These are phyloP conservation scores for Kwoniella sp. DNA, from an alignment of 768 basidiomycete genomes.

Conservation along the genomic window DNA sequence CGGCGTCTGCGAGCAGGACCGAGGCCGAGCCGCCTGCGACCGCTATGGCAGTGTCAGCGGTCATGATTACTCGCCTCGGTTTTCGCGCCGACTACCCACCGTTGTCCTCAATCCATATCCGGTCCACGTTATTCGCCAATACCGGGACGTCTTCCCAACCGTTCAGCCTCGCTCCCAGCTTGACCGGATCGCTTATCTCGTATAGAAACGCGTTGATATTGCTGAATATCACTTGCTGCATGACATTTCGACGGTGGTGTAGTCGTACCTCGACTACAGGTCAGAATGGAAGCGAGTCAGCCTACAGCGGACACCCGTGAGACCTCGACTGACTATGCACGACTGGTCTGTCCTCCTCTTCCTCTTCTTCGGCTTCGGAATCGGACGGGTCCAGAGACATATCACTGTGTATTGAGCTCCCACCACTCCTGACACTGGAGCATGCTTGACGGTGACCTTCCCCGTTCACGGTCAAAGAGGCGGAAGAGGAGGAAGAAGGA, in stretches of 20 bases:
- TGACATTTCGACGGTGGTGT: neutral
- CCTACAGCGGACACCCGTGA: too few species aligned
- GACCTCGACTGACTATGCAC: conserved; percentile 8
- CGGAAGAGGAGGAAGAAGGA: too few species aligned
- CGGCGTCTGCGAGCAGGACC: neutral
- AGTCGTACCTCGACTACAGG: conserved; percentile 5
- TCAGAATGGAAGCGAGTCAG: neutral
- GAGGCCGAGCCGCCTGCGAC: neutral
- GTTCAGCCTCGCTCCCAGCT: conserved; percentile 59
- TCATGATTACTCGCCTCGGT: neutral
- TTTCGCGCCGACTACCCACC: conserved; percentile 39
- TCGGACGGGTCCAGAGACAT: too few species aligned
- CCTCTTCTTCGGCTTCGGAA: neutral
- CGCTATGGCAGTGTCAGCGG: neutral
- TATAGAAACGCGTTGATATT: neutral
- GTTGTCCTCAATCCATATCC: conserved; percentile 63
- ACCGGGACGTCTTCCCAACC: conserved; percentile 77
- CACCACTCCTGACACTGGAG: too few species aligned
- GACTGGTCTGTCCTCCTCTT: neutral
- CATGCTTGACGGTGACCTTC: too few species aligned
- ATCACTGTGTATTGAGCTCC: too few species aligned
- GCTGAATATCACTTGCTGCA: neutral
- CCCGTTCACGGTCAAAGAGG: too few species aligned
- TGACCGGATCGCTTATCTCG: neutral
- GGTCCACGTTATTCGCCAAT: conserved; percentile 69